Percentiles rank a stretch among this genome's conserved stretches.
These are phyloP conservation scores for Byssochlamys sp. DNA, from an alignment of 2,329 filamentous ascomycete genomes.

Conservation along the genomic window DNA sequence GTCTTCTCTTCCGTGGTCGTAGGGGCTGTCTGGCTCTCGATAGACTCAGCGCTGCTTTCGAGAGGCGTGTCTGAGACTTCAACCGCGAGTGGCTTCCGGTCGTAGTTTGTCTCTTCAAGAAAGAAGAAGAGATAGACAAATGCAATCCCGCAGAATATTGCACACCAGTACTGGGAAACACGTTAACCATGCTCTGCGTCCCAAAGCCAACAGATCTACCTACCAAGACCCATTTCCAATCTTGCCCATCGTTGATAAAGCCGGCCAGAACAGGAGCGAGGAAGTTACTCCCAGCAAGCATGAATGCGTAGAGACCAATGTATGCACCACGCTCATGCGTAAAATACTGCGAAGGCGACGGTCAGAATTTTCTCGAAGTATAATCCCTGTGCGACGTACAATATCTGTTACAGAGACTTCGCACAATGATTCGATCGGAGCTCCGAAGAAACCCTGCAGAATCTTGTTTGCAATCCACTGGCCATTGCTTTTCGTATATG, in stretches of 20 bases:
- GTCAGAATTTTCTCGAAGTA: background rate
- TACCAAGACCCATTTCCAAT: constrained; percentile 41
- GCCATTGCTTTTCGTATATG: constrained; percentile 35
- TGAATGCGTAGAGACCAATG: constrained; percentile 37
- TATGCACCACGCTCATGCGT: constrained; percentile 36
- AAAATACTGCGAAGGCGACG: constrained; percentile 24
- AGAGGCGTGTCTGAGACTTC: constrained; percentile 6
- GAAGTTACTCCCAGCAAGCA: constrained; percentile 38
- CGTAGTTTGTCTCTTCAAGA: constrained; percentile 53
- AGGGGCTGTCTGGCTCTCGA: background rate
- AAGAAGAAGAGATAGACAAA: constrained; percentile 49
- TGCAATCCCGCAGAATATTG: constrained; percentile 43
- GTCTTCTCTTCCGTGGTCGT: background rate
- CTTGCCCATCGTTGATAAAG: constrained; percentile 40
- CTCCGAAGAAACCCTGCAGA: constrained; percentile 39
- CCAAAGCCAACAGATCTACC: background rate
- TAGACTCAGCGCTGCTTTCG: constrained; percentile 2
- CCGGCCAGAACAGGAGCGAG: constrained; percentile 42
- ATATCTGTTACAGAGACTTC: constrained; percentile 39
- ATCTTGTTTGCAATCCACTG: constrained; percentile 41
- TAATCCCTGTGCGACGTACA: background rate
- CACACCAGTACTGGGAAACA: constrained; percentile 36
- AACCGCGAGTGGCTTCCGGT: constrained; percentile 28
- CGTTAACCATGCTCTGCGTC: background rate
- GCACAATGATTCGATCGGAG: constrained; percentile 42